Conservation (phyloP, 352 stramenopile species). For the Pythium myriotylum region DNA sequence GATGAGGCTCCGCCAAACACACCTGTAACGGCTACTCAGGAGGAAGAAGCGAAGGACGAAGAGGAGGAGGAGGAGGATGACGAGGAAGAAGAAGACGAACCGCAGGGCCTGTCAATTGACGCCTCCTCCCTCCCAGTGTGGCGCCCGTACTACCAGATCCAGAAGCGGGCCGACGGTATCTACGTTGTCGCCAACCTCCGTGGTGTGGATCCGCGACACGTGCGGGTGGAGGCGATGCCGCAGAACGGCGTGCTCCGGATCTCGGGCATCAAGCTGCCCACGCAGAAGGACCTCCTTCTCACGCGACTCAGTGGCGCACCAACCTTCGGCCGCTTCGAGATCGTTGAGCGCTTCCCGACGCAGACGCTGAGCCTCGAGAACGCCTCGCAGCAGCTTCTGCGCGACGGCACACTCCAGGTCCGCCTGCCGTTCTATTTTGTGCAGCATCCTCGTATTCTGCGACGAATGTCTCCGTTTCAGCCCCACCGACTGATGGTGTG, state of each 20-base stretch:
- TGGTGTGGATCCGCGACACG: constrained; percentile 31
- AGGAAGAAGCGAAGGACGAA: constrained; percentile 6
- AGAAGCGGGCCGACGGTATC: constrained; percentile 47
- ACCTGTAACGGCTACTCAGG: neutral
- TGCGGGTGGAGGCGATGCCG: constrained; percentile 50
- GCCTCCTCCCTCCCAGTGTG: constrained; percentile 46
- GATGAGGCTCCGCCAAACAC: neutral
- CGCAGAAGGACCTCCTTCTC: constrained; percentile 56
- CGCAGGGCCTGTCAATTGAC: constrained; percentile 23
- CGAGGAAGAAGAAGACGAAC: constrained; percentile 20
- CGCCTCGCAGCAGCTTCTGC: constrained; percentile 48
- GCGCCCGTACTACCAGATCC: constrained; percentile 64
- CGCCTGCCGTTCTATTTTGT: constrained; percentile 53
- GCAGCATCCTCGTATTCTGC: constrained; percentile 33
- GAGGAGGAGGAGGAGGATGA: constrained; percentile 17
- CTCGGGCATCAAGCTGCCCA: constrained; percentile 54
- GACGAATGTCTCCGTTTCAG: constrained; percentile 39
- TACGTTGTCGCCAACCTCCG: constrained; percentile 42
- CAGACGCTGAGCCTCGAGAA: constrained; percentile 52
- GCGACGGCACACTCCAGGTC: constrained; percentile 58
- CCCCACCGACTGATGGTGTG: constrained; percentile 18
- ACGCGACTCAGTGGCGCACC: constrained; percentile 53
- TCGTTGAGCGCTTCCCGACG: constrained; percentile 51
- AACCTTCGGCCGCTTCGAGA: constrained; percentile 72
- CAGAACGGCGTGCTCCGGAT: constrained; percentile 45